Evolutionary conservation across 2,329 filamentous ascomycete genomes (phyloP).

Genomic region (Cyclaneusma minus): DNA sequence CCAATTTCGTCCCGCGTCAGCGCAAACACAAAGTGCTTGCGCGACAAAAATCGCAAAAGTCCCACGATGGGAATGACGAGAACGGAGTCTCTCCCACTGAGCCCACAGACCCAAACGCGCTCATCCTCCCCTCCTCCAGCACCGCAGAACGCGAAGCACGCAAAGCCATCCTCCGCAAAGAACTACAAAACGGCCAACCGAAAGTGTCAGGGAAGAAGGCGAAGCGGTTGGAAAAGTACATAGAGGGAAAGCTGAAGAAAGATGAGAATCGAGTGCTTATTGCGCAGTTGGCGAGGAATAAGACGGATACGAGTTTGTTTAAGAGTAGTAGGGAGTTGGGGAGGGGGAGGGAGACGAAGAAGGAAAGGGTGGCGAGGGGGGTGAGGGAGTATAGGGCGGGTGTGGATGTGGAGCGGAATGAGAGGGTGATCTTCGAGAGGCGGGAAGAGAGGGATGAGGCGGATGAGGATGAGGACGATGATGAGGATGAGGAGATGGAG

Average conservation of each 20-base stretch:
- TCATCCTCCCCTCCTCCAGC: constrained; percentile 31
- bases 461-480: constrained; percentile 14
- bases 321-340: constrained; percentile 67
- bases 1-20: constrained; percentile 45
- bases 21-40: constrained; percentile 56
- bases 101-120: constrained; percentile 35
- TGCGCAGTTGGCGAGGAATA: constrained; percentile 63
- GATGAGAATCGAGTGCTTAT: constrained; percentile 80
- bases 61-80: constrained; percentile 23
- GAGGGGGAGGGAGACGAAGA: constrained; percentile 54
- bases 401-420: constrained; percentile 25
- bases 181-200: constrained; percentile 31
- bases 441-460: constrained; percentile 16
- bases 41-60: constrained; percentile 35
- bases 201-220: constrained; percentile 51
- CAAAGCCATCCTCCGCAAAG: constrained; percentile 37
- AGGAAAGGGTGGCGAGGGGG: constrained; percentile 48
- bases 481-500: constrained; percentile 11
- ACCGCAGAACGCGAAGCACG: constrained; percentile 32
- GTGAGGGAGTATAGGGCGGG: constrained; percentile 51
- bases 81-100: constrained; percentile 21
- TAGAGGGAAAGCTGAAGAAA: constrained; percentile 83
- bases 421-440: constrained; percentile 36
- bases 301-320: constrained; percentile 69
- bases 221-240: constrained; percentile 52